Evolutionary conservation across 495 filamentous ascomycete genomes (phyloP), one percentile per base, ranked within the genome.

Genomic region (Podospora pseudoanserina): DNA sequence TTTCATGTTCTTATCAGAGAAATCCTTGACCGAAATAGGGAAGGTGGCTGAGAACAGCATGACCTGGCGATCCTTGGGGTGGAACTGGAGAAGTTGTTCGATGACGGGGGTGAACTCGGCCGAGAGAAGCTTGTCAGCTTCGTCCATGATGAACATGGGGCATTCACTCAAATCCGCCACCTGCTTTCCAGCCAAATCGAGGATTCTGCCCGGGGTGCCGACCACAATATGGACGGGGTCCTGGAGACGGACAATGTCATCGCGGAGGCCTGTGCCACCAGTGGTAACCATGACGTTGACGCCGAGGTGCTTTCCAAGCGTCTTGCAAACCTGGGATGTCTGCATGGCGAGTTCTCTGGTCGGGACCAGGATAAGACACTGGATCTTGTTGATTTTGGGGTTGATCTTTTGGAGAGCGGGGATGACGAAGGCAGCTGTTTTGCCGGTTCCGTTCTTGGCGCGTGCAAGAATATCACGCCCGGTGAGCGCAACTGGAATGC

Each of bases 41-140:
- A 99, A 99, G 0, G 95, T 98, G 60, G 96, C 96, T 71, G 93
- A 97, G 82, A 99, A 99, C 49, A 99, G 88, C 95, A 99, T 99
- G 78, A 97, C 93, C 78, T 99, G 95, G 19, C 94, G 89, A 72
- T 98, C 94, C 73, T 94, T 96, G 53, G 95, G 93, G 77, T 96
- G 93, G 79, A 96, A 97, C 55, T 89, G 87, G 56, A 99, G 83
- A 9, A 99, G 84, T 75, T 98, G 92, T 79, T 99, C 96, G 73
- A 99, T 96, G 66, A 97, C 92, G 2, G 94, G 93, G 4, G 95
- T 98, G 75, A 99, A 99, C 76, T 98, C 95, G 58, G 91, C 89
- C 4, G 95, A 98, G 16, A 99, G 88, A 64, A 99, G 86, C 79
- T 99, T 99, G 78, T 99, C 95, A 18, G 95, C 95, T 76, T 99